Percentiles rank a stretch among this genome's conserved stretches.
Evolutionary conservation across 345 rosid species (phyloP).

Genomic region (Geranium rotundifolium): DNA sequence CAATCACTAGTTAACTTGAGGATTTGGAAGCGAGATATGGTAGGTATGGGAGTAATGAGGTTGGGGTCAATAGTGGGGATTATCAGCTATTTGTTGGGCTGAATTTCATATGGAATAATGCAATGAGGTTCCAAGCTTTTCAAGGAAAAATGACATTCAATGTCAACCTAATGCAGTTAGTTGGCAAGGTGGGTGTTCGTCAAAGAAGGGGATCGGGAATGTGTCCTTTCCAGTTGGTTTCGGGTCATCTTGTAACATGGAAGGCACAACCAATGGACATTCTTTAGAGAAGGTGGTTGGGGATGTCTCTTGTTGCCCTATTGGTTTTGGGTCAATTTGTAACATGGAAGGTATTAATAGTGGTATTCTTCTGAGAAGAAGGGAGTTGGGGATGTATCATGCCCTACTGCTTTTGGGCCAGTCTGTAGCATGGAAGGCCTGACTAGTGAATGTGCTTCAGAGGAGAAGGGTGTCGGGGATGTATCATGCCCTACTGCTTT

Average conservation of each 20-base stretch:
- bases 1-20: slow-evolving; percentile 79
- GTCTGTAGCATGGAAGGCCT: not conserved
- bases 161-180: slow-evolving; percentile 13
- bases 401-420: not conserved
- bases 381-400: slow-evolving; percentile 5
- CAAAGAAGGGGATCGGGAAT: slow-evolving; percentile 17
- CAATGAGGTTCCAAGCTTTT: slow-evolving; percentile 47
- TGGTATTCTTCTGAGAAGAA: slow-evolving; percentile 4
- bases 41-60: slow-evolving; percentile 31
- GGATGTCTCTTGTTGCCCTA: slow-evolving; percentile 2
- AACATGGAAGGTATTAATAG: not conserved
- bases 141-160: slow-evolving; percentile 30
- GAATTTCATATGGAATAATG: slow-evolving; percentile 72
- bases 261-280: slow-evolving; percentile 9
- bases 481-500: slow-evolving; percentile 4
- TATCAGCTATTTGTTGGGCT: slow-evolving; percentile 63
- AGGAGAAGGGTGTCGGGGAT: slow-evolving; percentile 2
- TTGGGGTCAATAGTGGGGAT: slow-evolving; percentile 30
- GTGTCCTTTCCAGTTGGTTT: slow-evolving; percentile 12
- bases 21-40: slow-evolving; percentile 65
- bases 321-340: slow-evolving; percentile 8
- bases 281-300: not conserved
- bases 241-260: slow-evolving; percentile 22
- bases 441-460: too few relatives aligned
- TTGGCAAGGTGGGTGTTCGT: slow-evolving; percentile 18